Conservation (phyloP, 768 basidiomycete species). For the Holtermannia corniformis region DNA sequence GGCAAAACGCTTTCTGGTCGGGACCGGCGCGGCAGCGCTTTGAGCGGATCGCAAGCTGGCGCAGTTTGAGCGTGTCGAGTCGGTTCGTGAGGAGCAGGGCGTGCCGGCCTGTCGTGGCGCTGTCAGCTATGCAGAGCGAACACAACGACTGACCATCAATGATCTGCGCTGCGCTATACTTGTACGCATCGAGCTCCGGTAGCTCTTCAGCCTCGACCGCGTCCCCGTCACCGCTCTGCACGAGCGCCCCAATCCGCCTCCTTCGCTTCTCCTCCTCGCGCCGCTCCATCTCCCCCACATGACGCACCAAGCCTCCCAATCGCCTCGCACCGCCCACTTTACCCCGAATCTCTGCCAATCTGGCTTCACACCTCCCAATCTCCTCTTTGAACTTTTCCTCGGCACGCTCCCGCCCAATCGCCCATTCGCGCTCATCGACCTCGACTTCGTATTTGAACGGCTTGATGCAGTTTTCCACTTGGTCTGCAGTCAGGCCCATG, state of each 20-base stretch:
- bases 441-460: slow-evolving; percentile 98
- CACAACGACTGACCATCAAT: slow-evolving; percentile 61
- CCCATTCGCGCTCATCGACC: slow-evolving; percentile 88
- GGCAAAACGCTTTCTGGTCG: slow-evolving; percentile 79
- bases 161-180: slow-evolving; percentile 83
- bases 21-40: slow-evolving; percentile 82
- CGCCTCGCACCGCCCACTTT: slow-evolving; percentile 80
- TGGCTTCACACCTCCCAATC: slow-evolving; percentile 69
- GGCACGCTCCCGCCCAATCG: slow-evolving; percentile 62
- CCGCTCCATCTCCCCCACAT: slow-evolving; percentile 75
- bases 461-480: slow-evolving; percentile 99
- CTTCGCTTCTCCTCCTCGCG: slow-evolving; percentile 42
- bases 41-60: slow-evolving; percentile 74
- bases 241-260: slow-evolving; percentile 13
- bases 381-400: slow-evolving; percentile 77
- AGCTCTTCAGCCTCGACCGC: slow-evolving; percentile 43
- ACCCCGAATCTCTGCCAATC: slow-evolving; percentile 74
- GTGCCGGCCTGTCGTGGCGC: slow-evolving; percentile 63
- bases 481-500: slow-evolving; percentile 88
- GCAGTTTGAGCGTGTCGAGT: slow-evolving; percentile 69
- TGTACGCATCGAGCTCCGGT: slow-evolving; percentile 63
- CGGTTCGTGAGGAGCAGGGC: slow-evolving; percentile 82
- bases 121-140: slow-evolving; percentile 2
- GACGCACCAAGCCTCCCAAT: slow-evolving; percentile 62
- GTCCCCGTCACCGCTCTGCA: slow-evolving; percentile 8